Evolutionary conservation across 202 grass and related monocot species (phyloP), one percentile per base, ranked within the genome.

Genomic region (Carex arenaria): DNA sequence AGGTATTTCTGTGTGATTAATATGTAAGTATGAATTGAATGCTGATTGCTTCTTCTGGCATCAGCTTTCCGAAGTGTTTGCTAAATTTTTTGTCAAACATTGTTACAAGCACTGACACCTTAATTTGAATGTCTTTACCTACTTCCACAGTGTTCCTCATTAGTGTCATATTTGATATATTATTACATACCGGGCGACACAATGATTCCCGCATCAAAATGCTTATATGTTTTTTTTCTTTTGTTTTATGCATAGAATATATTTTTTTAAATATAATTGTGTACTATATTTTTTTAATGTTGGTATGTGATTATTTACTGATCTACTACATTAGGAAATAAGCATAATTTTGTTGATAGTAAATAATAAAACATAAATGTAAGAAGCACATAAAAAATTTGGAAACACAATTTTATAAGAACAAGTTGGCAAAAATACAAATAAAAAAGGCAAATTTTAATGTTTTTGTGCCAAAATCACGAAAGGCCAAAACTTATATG

Each of bases 61-160:
- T 69, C 67, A 69, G 17, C 67, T 69, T 69, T 69, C 15, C 38
- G 7, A 69, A 69, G 7, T 43, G 67, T 69, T 69, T 42, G 17
- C 34, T 42, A 69, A 43, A 11, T 69, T 43, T 69, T 69, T 69
- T 68, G 2, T 69, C 18, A 10, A 36, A 69, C 67, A 17, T 43
- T 19, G 34, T 66, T 66, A 66, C 64, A 66, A 66, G 26, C 64
- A 42, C 67, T 69, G 67, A n/a, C 67, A 20, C 60, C 67, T 69
- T 40, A 68, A 38, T 68, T 40, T 69, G 18, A 69, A 19, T 8
- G 32, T 18, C 32, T 68, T 68, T 68, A 18, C 15, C 2, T 40
- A 40, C 11, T 40, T 36, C 5, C 32, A n/a, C 7, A 40, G 65
- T 38, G 6, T 19, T 20, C 15, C 34, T n/a, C 9, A 43, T 32